Percentiles rank a stretch among this genome's conserved stretches.
Evolutionary conservation across 352 stramenopile species (phyloP).

Genomic region (Thraustotheca clavata): DNA sequence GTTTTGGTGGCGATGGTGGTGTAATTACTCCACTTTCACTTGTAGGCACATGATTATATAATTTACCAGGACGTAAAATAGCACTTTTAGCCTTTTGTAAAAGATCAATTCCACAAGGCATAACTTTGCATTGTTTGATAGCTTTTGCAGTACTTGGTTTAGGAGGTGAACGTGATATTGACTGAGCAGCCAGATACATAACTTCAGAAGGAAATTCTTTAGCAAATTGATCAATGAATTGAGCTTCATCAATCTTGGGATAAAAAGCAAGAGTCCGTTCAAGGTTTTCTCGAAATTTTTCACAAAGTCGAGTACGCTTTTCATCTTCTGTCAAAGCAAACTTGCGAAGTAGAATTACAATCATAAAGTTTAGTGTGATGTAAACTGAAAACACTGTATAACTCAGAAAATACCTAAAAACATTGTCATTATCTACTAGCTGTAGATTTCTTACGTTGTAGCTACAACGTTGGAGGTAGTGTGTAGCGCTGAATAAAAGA

Average conservation of each 20-base stretch:
- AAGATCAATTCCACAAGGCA: not conserved
- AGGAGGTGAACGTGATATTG: not conserved
- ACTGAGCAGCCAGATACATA: conserved; percentile 42
- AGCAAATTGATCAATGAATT: conserved; percentile 65
- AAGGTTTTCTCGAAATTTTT: conserved; percentile 68
- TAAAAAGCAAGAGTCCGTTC: not conserved
- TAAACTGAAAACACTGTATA: conserved; percentile 67
- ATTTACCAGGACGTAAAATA: not conserved
- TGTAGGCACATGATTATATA: not conserved
- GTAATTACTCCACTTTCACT: too few species aligned
- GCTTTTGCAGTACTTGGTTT: not conserved
- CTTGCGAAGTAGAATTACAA: conserved; percentile 72
- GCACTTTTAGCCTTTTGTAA: not conserved
- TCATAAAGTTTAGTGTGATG: conserved; percentile 76
- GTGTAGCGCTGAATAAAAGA: conserved; percentile 64
- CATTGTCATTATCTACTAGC: not conserved
- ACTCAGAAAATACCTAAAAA: conserved; percentile 52
- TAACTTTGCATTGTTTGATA: not conserved
- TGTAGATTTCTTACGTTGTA: conserved; percentile 9
- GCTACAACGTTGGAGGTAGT: conserved; percentile 46
- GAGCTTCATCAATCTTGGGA: conserved; percentile 70
- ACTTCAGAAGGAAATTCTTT: conserved; percentile 58
- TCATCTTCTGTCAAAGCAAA: conserved; percentile 84
- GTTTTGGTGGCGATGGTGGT: not conserved
- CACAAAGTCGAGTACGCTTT: conserved; percentile 52